Base-by-base conservation (phyloP, 2,329 filamentous ascomycete species). In the Aspergillus fijiensis region DNA sequence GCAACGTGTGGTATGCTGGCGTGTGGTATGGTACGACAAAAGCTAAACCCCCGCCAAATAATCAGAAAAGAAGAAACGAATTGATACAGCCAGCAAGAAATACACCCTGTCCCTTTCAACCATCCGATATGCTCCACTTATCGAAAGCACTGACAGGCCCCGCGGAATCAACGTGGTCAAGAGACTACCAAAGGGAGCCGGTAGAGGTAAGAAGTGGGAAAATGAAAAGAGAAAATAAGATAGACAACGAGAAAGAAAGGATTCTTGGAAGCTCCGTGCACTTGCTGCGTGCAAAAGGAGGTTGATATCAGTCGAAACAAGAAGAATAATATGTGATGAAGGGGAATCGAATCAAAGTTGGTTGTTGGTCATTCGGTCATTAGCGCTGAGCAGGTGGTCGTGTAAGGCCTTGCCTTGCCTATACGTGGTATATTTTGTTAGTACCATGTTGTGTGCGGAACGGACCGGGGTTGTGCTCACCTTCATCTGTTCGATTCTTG, bases 401-500 rank as follows among this genome's bases (percentile, higher is more conserved):
- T 67, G 73, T 73, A 51, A 79, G 71, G 54, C 78, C 78, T 76
- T 80, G 78, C 65, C 75, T 72, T 67, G 76, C 78, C 77, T 80
- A 55, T 60, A 45, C 9, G 14, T n/a, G 7, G 39, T 45, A 45
- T 19, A 7, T n/a, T 7, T 19, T 9, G n/a, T 45, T 45, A 45
- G 39, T 19, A 2, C 39, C 39, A 2, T 4, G 7, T 45, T 4
- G 12, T n/a, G 39, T 19, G 14, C 14, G 6, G 4, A 16, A 16
- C 9, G 39, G 16, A 42, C 4, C 14, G 39, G 16, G 5, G 70
- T 67, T 55, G 47, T 25, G 61, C 69, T 23, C 57, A 75, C 86
- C 84, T 98, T 99, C 95, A 99, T 99, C 82, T 95, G 90, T 81
- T 98, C 95, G 76, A 99, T 99, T 74, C 95, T 87, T 55, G 94